Evolutionary conservation across 2,329 filamentous ascomycete genomes (phyloP).

Genomic region (Aureobasidium lini): DNA sequence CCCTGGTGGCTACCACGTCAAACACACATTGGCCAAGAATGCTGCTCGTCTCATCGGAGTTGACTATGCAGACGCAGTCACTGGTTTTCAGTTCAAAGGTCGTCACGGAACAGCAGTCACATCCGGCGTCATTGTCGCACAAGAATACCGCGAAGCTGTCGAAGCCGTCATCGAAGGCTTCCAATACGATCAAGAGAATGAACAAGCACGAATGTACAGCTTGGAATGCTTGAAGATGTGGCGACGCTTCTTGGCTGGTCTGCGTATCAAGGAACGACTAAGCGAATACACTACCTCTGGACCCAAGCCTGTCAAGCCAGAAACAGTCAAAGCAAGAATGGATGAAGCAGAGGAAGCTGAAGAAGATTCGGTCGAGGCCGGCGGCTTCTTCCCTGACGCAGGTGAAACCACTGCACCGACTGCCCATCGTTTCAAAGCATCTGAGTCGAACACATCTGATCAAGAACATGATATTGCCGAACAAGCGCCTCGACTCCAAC

Average conservation of each 20-base stretch:
- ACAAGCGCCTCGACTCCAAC: constrained; percentile 8
- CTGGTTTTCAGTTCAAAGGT: constrained; percentile 81
- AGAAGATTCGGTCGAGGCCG: constrained; percentile 19
- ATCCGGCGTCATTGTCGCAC: constrained; percentile 67
- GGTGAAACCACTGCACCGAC: constrained; percentile 36
- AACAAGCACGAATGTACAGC: constrained; percentile 50
- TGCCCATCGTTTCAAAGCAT: constrained; percentile 15
- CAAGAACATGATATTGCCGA: constrained; percentile 14
- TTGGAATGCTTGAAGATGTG: constrained; percentile 47
- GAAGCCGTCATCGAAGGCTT: constrained; percentile 61
- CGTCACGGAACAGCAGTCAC: constrained; percentile 78
- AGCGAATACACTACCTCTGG: constrained; percentile 7
- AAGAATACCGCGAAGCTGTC: constrained; percentile 65
- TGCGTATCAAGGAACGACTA: constrained; percentile 66
- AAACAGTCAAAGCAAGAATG: constrained; percentile 16
- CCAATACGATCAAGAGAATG: constrained; percentile 55
- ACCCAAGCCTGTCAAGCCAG: constrained; percentile 5
- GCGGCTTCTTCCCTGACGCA: constrained; percentile 40
- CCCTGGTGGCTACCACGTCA: constrained; percentile 50
- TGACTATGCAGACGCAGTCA: constrained; percentile 84
- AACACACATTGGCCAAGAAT: constrained; percentile 51
- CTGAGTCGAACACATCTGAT: background rate
- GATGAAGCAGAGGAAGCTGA: constrained; percentile 17
- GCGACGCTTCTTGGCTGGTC: constrained; percentile 52
- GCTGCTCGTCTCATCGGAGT: constrained; percentile 71